A percentile compares a stretch with the other conserved stretches of the same genome.
Evolutionary conservation across 139 green algal genomes (phyloP).

Genomic region (Astrephomene gubernaculifera): DNA sequence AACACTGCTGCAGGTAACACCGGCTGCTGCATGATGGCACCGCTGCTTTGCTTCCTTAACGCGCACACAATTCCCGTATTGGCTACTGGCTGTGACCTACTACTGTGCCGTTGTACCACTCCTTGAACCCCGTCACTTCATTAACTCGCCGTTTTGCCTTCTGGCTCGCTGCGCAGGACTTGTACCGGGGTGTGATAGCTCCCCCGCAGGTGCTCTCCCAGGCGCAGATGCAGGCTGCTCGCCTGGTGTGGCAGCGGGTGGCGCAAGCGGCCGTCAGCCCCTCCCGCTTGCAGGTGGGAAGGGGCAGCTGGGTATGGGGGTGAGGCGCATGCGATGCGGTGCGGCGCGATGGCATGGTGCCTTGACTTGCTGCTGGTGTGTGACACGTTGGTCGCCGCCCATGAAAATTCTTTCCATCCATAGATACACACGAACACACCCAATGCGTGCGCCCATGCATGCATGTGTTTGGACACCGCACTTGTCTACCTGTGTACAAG

Average conservation of each 20-base stretch:
- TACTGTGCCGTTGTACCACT: neutral
- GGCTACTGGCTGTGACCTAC: neutral
- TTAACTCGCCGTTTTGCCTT: neutral
- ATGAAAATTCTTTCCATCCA: too few relatives aligned
- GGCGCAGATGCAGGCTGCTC: neutral
- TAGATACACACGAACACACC: too few relatives aligned
- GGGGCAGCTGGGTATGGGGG: neutral
- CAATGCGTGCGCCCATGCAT: too few relatives aligned
- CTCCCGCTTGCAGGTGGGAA: neutral
- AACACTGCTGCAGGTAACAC: constrained; percentile 42
- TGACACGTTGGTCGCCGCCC: too few relatives aligned
- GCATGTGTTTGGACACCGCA: too few relatives aligned
- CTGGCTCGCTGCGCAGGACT: constrained; percentile 3
- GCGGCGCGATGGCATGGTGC: too few relatives aligned
- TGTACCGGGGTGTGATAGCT: neutral
- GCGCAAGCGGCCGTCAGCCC: neutral
- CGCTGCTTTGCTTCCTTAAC: neutral
- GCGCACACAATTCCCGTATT: neutral
- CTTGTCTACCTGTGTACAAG: neutral
- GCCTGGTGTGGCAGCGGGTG: constrained; percentile 5
- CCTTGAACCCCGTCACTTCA: neutral
- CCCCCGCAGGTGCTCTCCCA: constrained; percentile 12
- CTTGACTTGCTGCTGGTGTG: too few relatives aligned
- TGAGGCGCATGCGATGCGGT: neutral
- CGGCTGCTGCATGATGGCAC: neutral